Conservation (phyloP, 306 rosid species). For the Fragaria ananassa region DNA sequence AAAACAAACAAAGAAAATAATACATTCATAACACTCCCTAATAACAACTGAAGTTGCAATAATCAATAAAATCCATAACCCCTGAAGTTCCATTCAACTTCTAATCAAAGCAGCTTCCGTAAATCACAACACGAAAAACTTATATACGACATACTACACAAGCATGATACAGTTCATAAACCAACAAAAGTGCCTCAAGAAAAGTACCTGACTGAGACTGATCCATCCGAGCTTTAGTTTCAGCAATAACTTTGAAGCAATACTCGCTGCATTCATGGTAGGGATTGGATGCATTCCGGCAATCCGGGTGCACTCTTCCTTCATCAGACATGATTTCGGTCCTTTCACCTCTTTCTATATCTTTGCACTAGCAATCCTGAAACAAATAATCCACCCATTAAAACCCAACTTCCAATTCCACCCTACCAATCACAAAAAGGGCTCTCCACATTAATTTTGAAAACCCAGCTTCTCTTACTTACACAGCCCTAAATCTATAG, state of each 20-base stretch:
- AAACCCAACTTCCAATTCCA: not conserved
- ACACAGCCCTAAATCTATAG: not conserved
- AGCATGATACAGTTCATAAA: not conserved
- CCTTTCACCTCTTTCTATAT: not conserved
- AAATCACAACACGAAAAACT: not conserved
- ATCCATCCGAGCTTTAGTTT: constrained; percentile 48
- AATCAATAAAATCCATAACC: constrained; percentile 5
- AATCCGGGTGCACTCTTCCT: constrained; percentile 81
- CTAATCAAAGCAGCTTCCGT: not conserved
- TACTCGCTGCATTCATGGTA: constrained; percentile 84
- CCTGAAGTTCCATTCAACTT: not conserved
- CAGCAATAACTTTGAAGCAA: constrained; percentile 77
- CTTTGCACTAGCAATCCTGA: constrained; percentile 1
- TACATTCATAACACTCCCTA: not conserved
- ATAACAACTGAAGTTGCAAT: not conserved
- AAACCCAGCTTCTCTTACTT: not conserved
- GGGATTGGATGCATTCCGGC: constrained; percentile 83
- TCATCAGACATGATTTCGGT: constrained; percentile 52
- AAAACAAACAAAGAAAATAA: not conserved
- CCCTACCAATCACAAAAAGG: no score
- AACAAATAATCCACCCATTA: not conserved
- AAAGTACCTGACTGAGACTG: constrained; percentile 45
- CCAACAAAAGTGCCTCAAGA: not conserved
- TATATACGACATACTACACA: not conserved
- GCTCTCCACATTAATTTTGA: not conserved